Base-by-base conservation (phyloP, 2,329 filamentous ascomycete genomes). In the Sclerotinia minor region DNA sequence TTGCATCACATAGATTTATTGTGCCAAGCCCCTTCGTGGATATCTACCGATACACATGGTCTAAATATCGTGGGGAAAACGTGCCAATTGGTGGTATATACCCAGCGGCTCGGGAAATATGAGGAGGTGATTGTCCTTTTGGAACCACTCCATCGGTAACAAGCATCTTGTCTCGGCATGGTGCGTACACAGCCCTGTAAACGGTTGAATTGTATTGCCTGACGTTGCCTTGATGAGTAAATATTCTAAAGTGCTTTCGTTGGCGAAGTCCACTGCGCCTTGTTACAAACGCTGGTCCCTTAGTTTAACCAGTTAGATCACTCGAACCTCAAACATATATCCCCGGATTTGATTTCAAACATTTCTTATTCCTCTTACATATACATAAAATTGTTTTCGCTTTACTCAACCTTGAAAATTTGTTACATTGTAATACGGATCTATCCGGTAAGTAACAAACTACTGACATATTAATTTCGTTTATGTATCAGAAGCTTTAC, bases 211-310 rank as follows among this genome's bases (percentile, higher is more conserved):
- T 41, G 21, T 15, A 57, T 58, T 44, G 35, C 54, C 59, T 7
- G 19, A 45, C 15, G 29, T 61, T 49, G 58, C 26, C 13, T 35
- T 21, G 2, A 29, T 45, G 38, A 29, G 32, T 24, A 24, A 38
- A 57, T n/a, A 57, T 5, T 24, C 9, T 38, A 35, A 47, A 32
- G 44, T n/a, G 21, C 26, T 47, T 29, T 24, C 26, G 24, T 60
- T 60, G 58, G 45, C 45, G 45, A 61, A 61, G 59, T 50, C 21
- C 45, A 50, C 59, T 61, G 59, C 59, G 59, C 59, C 59, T 38
- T 45, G 11, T 57, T 8, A 19, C 4, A 11, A 9, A 32, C 45
- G 29, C 44, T 8, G 26, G 29, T 17, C 32, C 11, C 32, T 57
- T 50, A 35, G n/a, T 32, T 17, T 8, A 49, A 35, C 58, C 58